Evolutionary conservation across 441 rosid genomes (phyloP).

Genomic region (Euphorbia celastroides): DNA sequence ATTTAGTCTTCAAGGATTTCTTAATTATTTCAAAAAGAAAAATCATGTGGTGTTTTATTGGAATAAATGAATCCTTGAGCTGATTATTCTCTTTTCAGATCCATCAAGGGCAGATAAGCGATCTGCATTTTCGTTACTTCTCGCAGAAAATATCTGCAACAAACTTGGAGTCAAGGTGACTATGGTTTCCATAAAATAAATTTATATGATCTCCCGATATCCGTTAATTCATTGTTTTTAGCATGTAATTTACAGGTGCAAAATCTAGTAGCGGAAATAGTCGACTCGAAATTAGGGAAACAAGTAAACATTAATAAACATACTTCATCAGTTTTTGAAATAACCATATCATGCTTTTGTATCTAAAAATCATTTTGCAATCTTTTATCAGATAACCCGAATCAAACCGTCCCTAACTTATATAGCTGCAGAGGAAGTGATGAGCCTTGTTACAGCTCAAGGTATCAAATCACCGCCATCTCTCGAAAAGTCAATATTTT

Average conservation of each 20-base stretch:
- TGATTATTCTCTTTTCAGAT: conserved; percentile 44
- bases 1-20: no score
- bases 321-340: conserved; percentile 11
- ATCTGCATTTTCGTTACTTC: conserved; percentile 82
- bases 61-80: neutral
- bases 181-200: conserved; percentile 11
- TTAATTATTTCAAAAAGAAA: no score
- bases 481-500: neutral
- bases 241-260: conserved; percentile 47
- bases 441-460: conserved; percentile 98
- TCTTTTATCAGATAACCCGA: conserved; percentile 57
- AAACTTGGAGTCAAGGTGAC: conserved; percentile 73
- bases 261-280: conserved; percentile 90
- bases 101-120: conserved; percentile 88
- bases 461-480: conserved; percentile 36
- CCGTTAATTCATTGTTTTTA: neutral
- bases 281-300: conserved; percentile 85
- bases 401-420: conserved; percentile 77
- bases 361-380: conserved; percentile 14
- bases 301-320: conserved; percentile 43
- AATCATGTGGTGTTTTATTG: no score
- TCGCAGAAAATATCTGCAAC: conserved; percentile 84
- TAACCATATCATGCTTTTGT: neutral
- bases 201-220: conserved; percentile 4
- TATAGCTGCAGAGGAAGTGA: conserved; percentile 44